A percentile compares a stretch with the other conserved stretches of the same genome.
phyloP scores from a whole-genome alignment of 148 eudicot species.

The Chenopodium album region DNA sequence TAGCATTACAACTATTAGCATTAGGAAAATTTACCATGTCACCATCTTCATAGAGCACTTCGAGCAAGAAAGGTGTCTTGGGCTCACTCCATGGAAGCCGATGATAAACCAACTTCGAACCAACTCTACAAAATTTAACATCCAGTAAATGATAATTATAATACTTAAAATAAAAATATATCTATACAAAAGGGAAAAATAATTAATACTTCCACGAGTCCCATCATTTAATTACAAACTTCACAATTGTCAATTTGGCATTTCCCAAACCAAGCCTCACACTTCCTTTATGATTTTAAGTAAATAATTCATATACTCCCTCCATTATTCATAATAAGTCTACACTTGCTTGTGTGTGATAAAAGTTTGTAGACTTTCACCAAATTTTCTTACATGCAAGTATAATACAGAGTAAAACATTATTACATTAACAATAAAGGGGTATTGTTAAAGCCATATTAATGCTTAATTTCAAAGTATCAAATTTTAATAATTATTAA shows the following conservation, averaged over 20 bases:
- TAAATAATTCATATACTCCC: neutral
- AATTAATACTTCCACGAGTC: neutral
- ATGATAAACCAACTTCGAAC: conserved; percentile 62
- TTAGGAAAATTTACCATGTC: conserved; percentile 52
- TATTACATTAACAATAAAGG: too few relatives aligned
- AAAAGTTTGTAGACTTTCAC: too few relatives aligned
- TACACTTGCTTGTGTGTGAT: too few relatives aligned
- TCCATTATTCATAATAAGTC: too few relatives aligned
- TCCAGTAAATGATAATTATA: conserved; percentile 3
- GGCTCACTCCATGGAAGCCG: conserved; percentile 92
- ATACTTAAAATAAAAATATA: neutral
- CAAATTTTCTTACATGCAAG: too few relatives aligned
- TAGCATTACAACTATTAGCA: neutral
- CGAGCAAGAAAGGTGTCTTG: conserved; percentile 67
- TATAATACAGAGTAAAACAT: too few relatives aligned
- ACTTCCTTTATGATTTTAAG: neutral
- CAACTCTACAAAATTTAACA: conserved; percentile 40
- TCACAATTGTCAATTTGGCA: neutral
- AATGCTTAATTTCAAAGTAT: too few relatives aligned
- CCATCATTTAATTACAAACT: too few relatives aligned
- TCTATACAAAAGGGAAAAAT: too few relatives aligned
- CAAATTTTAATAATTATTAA: too few relatives aligned
- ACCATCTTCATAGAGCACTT: conserved; percentile 79
- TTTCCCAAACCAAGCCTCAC: neutral
- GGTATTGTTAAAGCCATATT: too few relatives aligned